Evolutionary conservation across 306 rosid species (phyloP).

Genomic region (Malus asiatica): DNA sequence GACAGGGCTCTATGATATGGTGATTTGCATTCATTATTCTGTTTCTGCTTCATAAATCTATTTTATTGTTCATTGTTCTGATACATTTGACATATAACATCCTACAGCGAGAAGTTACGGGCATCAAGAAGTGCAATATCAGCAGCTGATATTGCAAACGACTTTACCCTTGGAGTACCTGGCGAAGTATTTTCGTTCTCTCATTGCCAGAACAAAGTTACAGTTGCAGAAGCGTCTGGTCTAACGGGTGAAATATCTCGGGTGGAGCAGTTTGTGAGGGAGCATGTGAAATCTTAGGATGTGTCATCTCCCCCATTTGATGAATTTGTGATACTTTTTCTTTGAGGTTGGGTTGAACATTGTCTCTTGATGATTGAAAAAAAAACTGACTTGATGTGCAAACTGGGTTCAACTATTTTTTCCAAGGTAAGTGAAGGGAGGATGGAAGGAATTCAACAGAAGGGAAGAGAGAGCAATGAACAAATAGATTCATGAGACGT

Average conservation of each 20-base stretch:
- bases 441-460: no score
- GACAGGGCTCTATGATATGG: background rate
- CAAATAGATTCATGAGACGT: no score
- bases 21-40: background rate
- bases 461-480: no score
- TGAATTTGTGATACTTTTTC: no score
- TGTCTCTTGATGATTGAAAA: no score
- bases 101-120: conserved; percentile 69
- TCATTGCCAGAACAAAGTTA: conserved; percentile 73
- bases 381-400: no score
- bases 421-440: no score
- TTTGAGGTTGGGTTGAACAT: no score
- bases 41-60: background rate
- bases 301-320: no score
- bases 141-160: conserved; percentile 67
- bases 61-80: background rate
- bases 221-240: conserved; percentile 76
- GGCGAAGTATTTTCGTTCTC: conserved; percentile 67
- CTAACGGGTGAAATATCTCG: conserved; percentile 58
- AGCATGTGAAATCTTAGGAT: conserved; percentile 29
- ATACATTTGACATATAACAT: conserved; percentile 7
- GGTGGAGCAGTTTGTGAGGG: conserved; percentile 71
- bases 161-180: conserved; percentile 62
- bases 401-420: no score
- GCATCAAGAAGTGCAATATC: conserved; percentile 80